Evolutionary conservation across 441 rosid species (phyloP).

Genomic region (Aquilaria agallochum): DNA sequence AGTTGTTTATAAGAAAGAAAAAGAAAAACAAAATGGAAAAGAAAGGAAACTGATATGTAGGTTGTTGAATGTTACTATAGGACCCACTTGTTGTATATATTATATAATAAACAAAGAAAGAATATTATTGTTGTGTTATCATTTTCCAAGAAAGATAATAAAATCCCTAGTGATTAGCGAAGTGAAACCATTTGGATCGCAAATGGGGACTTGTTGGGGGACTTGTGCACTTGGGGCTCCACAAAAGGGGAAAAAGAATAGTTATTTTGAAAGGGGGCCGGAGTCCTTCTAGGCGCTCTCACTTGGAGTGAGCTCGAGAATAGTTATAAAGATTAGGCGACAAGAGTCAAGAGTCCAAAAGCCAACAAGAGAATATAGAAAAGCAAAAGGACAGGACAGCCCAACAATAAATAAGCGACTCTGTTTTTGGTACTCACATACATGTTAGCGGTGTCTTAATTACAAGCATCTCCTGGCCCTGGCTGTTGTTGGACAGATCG

Average conservation of each 20-base stretch:
- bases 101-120: background rate
- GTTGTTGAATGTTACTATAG: too few relatives aligned
- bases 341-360: conserved; percentile 27
- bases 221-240: background rate
- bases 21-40: too few relatives aligned
- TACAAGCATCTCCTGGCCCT: conserved; percentile 16
- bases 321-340: conserved; percentile 15
- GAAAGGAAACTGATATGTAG: too few relatives aligned
- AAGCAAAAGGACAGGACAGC: conserved; percentile 36
- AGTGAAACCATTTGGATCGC: conserved; percentile 16
- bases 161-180: conserved; percentile 16
- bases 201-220: conserved; percentile 15
- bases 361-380: conserved; percentile 26
- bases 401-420: conserved; percentile 25
- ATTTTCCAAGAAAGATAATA: conserved; percentile 51
- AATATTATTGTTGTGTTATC: conserved; percentile 22
- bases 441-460: background rate
- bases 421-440: conserved; percentile 6
- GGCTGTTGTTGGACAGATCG: conserved; percentile 49
- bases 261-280: background rate
- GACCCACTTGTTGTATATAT: too few relatives aligned
- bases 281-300: conserved; percentile 11
- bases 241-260: background rate
- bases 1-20: too few relatives aligned
- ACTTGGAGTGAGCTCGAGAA: conserved; percentile 14